phyloP scores from a whole-genome alignment of 2,329 filamentous ascomycete genomes.

The Chaetomiaceae sp. region DNA sequence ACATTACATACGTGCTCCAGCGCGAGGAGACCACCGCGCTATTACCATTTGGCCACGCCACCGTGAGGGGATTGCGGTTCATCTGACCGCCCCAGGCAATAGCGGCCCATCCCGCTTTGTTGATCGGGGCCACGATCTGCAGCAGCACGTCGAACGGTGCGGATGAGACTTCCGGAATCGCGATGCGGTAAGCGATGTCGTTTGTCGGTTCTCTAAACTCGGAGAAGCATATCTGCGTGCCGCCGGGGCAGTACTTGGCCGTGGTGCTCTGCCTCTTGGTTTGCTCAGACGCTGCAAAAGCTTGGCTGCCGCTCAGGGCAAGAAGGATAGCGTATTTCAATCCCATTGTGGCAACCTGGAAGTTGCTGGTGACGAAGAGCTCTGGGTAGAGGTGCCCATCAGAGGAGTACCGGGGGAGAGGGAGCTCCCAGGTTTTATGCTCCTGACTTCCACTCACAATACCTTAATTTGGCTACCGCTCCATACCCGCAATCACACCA shows the following conservation, averaged over 20 bases:
- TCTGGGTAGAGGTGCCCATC: too few species aligned
- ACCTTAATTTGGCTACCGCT: too few species aligned
- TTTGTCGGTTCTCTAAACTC: constrained; percentile 23
- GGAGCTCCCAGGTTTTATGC: too few species aligned
- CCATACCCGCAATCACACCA: too few species aligned
- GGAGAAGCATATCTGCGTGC: constrained; percentile 27
- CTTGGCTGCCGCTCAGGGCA: constrained; percentile 11
- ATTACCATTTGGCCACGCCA: constrained; percentile 35
- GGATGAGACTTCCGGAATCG: constrained; percentile 30
- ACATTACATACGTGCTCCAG: constrained; percentile 32
- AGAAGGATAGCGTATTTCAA: constrained; percentile 12
- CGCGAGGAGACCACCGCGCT: constrained; percentile 35
- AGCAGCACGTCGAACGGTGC: constrained; percentile 35
- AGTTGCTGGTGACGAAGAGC: not conserved
- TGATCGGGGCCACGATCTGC: constrained; percentile 34
- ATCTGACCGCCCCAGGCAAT: constrained; percentile 38
- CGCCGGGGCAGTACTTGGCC: constrained; percentile 25
- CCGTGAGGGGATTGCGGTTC: constrained; percentile 35
- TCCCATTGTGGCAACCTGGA: not conserved
- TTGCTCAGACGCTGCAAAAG: not conserved
- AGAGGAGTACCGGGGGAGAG: too few species aligned
- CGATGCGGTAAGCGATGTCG: constrained; percentile 26
- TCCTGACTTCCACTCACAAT: too few species aligned
- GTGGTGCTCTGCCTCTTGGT: constrained; percentile 18
- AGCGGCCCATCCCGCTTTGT: constrained; percentile 34